phyloP scores from a whole-genome alignment of 768 basidiomycete species.

The Termitomyces sp. region DNA sequence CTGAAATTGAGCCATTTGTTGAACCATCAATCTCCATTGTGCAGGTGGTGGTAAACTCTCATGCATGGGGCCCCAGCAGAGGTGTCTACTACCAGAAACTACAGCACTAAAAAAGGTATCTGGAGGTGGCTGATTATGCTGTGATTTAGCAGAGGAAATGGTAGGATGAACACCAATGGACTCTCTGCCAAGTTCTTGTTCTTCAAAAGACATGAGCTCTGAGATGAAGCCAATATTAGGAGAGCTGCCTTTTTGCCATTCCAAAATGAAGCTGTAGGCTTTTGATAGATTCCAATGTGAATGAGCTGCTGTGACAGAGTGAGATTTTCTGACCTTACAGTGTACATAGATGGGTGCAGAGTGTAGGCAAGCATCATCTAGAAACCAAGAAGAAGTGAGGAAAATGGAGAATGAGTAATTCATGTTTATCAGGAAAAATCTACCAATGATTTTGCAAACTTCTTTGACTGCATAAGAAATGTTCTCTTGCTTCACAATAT shows the following conservation, averaged over 20 bases:
- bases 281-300: conserved; percentile 91
- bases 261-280: conserved; percentile 88
- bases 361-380: conserved; percentile 89
- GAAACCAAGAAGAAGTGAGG: background rate
- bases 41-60: conserved; percentile 65
- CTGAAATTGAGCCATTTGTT: conserved; percentile 28
- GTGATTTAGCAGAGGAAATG: conserved; percentile 16
- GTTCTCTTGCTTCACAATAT: conserved; percentile 92
- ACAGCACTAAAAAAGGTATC: conserved; percentile 36
- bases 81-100: conserved; percentile 28
- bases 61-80: conserved; percentile 55
- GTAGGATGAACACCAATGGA: conserved; percentile 57
- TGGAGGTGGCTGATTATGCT: conserved; percentile 18
- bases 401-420: background rate
- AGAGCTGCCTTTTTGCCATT: conserved; percentile 89
- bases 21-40: conserved; percentile 20
- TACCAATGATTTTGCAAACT: conserved; percentile 84
- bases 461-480: conserved; percentile 77
- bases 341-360: conserved; percentile 91
- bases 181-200: conserved; percentile 78
- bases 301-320: conserved; percentile 96
- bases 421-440: conserved; percentile 21
- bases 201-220: conserved; percentile 95
- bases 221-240: conserved; percentile 98
- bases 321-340: conserved; percentile 93